Evolutionary conservation across 768 basidiomycete genomes (phyloP).

Genomic region (Paxillus rubicundulus): DNA sequence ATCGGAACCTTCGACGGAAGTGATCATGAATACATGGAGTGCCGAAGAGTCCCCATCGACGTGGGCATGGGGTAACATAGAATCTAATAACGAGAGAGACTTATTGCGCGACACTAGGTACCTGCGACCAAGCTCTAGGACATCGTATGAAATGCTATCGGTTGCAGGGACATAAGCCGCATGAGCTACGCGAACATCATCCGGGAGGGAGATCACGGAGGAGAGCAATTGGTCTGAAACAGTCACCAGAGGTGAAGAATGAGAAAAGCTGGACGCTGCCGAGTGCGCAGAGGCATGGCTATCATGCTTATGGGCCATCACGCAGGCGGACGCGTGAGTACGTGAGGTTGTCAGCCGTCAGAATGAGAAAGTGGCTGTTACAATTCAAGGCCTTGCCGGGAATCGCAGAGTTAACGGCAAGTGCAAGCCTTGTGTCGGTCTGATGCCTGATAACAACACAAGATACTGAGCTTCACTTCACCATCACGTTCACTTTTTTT

Average conservation of each 20-base stretch:
- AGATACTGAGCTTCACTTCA: background rate
- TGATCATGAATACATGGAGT: constrained; percentile 60
- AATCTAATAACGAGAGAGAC: constrained; percentile 41
- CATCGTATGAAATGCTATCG: constrained; percentile 33
- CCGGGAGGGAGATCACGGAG: constrained; percentile 46
- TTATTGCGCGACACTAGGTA: constrained; percentile 40
- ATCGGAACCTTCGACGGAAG: constrained; percentile 33
- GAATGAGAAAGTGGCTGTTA: background rate
- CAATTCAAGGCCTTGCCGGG: background rate
- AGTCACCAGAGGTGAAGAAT: constrained; percentile 32
- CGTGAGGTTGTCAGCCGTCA: background rate
- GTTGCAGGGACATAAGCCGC: constrained; percentile 40
- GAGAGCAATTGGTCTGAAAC: constrained; percentile 43
- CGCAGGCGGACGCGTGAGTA: constrained; percentile 7
- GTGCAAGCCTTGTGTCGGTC: background rate
- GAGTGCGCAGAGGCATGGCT: constrained; percentile 14
- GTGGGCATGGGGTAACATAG: constrained; percentile 51
- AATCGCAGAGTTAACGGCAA: background rate
- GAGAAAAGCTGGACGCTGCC: constrained; percentile 10
- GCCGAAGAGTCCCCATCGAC: constrained; percentile 41
- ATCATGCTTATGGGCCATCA: constrained; percentile 31
- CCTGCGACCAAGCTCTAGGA: constrained; percentile 57
- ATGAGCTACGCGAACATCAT: constrained; percentile 43
- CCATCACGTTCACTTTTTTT: background rate
- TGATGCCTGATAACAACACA: background rate